Evolutionary conservation across 176 grass and related monocot genomes (phyloP), one percentile per base, ranked within the genome.

Genomic region (Aegilops longissima): DNA sequence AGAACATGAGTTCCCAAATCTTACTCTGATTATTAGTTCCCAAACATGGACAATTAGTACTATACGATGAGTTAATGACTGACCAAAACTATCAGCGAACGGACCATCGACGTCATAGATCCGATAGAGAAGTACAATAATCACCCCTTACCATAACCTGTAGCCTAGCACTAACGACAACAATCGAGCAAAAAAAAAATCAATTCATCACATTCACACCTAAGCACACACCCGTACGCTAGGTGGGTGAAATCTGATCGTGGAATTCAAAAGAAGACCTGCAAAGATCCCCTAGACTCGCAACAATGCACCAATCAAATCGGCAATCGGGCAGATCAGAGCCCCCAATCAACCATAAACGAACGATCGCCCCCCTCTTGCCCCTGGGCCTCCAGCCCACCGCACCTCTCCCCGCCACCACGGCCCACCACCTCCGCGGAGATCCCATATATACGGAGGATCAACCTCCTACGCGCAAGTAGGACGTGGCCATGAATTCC

Each of bases 331-430:
- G 82, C 78, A 70, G 85, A 87, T 76, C 45, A 11, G 63, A 18
- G 79, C 24, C 8, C 61, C 49, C 54, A 71, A 88, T 84, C 76
- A 18, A 51, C 12, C 14, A 36, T 24, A 78, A 47, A 78, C 6
- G 42, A 40, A 61, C 51, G 18, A 58, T 58, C 54, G 18, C 7
- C 54, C 18, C 8, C 24, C 39, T 24, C 68, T 5, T 30, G 31
- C 12, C 73, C 29, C 52, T 91, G 90, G 90, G 90, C 90, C 90
- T 72, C 71, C 78, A 82, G 90, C 90, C 90, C 90, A 91, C 39
- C 39, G 81, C 72, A 30, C 51, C 71, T 70, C 71, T 77, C 73
- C 73, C 3, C 66, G 36, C 33, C 70, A 77, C 30, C 30, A 70
- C 82, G 90, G 90, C 90, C 90, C 90, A 88, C 24, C 64, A 91